These are phyloP conservation scores for Micractinium sp. DNA, from an alignment of 139 green algal species.

Conservation along the genomic window DNA sequence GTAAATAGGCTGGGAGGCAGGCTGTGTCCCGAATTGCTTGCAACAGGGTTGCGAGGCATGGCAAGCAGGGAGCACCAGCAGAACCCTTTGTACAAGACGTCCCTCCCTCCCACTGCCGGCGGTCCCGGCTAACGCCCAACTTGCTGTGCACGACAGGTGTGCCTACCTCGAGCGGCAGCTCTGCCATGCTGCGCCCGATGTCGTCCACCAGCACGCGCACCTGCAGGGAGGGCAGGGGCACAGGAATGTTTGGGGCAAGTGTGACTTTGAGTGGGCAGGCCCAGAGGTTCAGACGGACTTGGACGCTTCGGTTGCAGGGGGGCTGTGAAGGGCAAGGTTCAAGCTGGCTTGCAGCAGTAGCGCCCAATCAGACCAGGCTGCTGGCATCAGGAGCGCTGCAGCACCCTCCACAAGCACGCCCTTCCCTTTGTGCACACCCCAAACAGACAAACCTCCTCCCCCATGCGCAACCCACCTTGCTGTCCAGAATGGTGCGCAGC, in stretches of 20 bases:
- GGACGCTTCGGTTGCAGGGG: too few species aligned
- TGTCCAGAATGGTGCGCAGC: conserved; percentile 82
- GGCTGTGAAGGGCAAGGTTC: too few species aligned
- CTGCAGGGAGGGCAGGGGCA: background rate
- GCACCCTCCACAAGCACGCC: too few species aligned
- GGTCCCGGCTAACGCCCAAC: too few species aligned
- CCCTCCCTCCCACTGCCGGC: too few species aligned
- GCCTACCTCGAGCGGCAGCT: conserved; percentile 40
- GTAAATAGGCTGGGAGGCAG: background rate
- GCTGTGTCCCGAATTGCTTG: too few species aligned
- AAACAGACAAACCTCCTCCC: background rate
- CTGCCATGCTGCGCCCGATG: conserved; percentile 49
- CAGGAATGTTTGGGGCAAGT: too few species aligned
- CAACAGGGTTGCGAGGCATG: background rate
- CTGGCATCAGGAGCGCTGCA: too few species aligned
- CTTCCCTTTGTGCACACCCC: background rate
- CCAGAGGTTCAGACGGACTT: too few species aligned
- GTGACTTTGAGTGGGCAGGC: too few species aligned
- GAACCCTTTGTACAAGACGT: background rate
- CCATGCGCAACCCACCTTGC: conserved; percentile 60
- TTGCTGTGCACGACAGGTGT: background rate
- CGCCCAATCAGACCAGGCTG: background rate
- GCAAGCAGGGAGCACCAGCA: background rate
- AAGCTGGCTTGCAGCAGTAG: too few species aligned
- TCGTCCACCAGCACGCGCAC: conserved; percentile 60